A percentile compares a stretch with the other conserved stretches of the same genome.
Evolutionary conservation across 2,329 filamentous ascomycete species (phyloP).

Genomic region (Arthrocladium fulminans): DNA sequence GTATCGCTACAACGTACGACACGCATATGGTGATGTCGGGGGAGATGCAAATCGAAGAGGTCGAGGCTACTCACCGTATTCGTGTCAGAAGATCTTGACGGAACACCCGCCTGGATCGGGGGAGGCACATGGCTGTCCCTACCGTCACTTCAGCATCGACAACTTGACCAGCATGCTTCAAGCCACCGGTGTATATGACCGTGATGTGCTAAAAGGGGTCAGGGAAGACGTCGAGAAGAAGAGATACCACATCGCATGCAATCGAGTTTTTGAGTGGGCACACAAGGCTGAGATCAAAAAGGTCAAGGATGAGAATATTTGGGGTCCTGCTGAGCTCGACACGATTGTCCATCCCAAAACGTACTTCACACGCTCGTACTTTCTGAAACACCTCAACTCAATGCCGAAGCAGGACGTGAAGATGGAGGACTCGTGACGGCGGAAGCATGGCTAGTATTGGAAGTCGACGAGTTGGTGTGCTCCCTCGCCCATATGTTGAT

Average conservation of each 20-base stretch:
- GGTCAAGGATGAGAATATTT: constrained; percentile 64
- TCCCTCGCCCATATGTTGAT: no score
- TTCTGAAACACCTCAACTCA: constrained; percentile 69
- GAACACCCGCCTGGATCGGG: constrained; percentile 80
- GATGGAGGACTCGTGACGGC: constrained; percentile 34
- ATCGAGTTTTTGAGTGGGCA: constrained; percentile 81
- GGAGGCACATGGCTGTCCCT: constrained; percentile 92
- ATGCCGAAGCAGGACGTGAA: constrained; percentile 44
- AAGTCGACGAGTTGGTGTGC: no score
- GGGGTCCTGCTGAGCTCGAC: constrained; percentile 69
- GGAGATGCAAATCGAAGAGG: constrained; percentile 81
- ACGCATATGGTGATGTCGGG: constrained; percentile 88
- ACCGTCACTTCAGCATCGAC: constrained; percentile 81
- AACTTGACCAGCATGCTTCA: constrained; percentile 73
- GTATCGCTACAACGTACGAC: constrained; percentile 94
- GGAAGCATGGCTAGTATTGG: no score
- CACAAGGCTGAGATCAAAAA: constrained; percentile 71
- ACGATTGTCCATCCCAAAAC: constrained; percentile 97
- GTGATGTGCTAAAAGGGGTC: constrained; percentile 67
- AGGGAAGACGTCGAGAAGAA: constrained; percentile 81
- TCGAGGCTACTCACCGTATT: constrained; percentile 80
- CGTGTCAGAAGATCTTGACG: constrained; percentile 88
- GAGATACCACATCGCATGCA: constrained; percentile 91
- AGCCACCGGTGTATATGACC: constrained; percentile 68
- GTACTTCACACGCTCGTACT: constrained; percentile 90